Evolutionary conservation across 495 filamentous ascomycete genomes (phyloP).

Genomic region (Penicillium chermesinum): DNA sequence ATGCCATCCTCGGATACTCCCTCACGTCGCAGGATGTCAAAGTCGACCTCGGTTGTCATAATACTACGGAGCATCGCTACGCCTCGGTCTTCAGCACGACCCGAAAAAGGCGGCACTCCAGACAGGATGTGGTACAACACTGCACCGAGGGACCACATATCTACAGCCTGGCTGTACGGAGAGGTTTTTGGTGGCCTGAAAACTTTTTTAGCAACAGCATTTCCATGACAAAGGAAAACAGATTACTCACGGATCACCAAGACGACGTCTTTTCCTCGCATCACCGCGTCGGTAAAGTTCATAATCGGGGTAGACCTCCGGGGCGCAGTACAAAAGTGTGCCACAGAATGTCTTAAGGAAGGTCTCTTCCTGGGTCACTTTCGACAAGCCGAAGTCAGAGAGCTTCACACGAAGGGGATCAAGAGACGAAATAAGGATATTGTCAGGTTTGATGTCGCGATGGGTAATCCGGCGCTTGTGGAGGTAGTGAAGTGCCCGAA

Average conservation of each 20-base stretch:
- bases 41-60: conserved; percentile 66
- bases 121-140: conserved; percentile 81
- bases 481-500: conserved; percentile 80
- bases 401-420: conserved; percentile 80
- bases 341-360: conserved; percentile 96
- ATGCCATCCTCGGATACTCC: conserved; percentile 60
- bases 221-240: background rate
- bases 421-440: conserved; percentile 73
- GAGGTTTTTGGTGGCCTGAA: conserved; percentile 40
- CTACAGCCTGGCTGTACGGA: conserved; percentile 81
- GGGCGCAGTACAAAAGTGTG: conserved; percentile 90
- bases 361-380: conserved; percentile 82
- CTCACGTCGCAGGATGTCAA: conserved; percentile 46
- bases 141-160: conserved; percentile 91
- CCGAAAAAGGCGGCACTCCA: conserved; percentile 71
- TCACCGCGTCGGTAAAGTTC: conserved; percentile 41
- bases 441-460: conserved; percentile 96
- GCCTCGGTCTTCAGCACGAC: conserved; percentile 51
- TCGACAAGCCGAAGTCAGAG: conserved; percentile 93
- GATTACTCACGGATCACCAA: conserved; percentile 41
- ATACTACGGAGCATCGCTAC: conserved; percentile 72
- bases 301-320: conserved; percentile 90
- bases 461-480: conserved; percentile 86
- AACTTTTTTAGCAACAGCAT: conserved; percentile 18
- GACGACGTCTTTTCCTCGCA: conserved; percentile 47